Conservation (phyloP, 2,329 filamentous ascomycete species). For the Mycosphaerella sp. region DNA sequence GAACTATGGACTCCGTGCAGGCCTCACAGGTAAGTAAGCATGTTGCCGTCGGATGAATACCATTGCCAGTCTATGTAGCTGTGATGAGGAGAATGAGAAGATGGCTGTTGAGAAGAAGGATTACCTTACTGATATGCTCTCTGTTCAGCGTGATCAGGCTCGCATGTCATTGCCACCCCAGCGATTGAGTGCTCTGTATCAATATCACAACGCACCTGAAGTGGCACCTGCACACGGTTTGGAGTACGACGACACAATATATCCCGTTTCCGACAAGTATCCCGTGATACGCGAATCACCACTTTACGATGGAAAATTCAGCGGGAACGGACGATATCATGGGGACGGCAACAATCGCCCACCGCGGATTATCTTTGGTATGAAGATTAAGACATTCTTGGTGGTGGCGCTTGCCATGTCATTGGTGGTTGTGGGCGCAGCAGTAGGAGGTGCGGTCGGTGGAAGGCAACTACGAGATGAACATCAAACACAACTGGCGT, state of each 20-base stretch:
- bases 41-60: background rate
- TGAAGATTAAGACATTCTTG: slow-evolving; percentile 35
- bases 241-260: slow-evolving; percentile 35
- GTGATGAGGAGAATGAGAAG: background rate
- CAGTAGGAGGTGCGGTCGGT: slow-evolving; percentile 35
- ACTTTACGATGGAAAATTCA: slow-evolving; percentile 21
- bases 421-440: slow-evolving; percentile 33
- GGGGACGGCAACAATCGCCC: slow-evolving; percentile 29
- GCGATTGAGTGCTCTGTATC: slow-evolving; percentile 27
- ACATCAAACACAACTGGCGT: slow-evolving; percentile 9
- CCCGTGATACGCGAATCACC: slow-evolving; percentile 30
- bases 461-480: slow-evolving; percentile 26
- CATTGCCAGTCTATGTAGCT: background rate
- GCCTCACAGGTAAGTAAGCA: background rate
- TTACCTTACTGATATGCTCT: slow-evolving; percentile 10
- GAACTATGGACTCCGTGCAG: slow-evolving; percentile 19
- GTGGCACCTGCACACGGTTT: slow-evolving; percentile 36
- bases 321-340: slow-evolving; percentile 14
- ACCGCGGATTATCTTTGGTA: slow-evolving; percentile 37
- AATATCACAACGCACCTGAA: slow-evolving; percentile 37
- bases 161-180: slow-evolving; percentile 26
- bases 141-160: slow-evolving; percentile 21
- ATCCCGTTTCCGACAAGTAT: slow-evolving; percentile 35
- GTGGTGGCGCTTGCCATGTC: slow-evolving; percentile 31
- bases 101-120: background rate